Evolutionary conservation across 179 eudicot genomes (phyloP).

Genomic region (Dionaea muscipula): DNA sequence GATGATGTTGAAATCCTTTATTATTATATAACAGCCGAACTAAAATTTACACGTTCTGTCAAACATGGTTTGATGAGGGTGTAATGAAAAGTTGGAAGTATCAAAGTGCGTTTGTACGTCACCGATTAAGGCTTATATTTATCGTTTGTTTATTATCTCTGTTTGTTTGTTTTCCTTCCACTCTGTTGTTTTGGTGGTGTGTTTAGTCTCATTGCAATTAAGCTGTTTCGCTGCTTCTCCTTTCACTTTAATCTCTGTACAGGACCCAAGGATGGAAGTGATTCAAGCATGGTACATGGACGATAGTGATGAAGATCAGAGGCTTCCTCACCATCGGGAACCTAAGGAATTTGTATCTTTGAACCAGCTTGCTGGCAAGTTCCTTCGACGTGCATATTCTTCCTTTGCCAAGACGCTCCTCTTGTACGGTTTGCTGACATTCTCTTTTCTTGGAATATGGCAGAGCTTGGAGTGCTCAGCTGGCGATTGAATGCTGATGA

Average conservation of each 20-base stretch:
- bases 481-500: conserved; percentile 91
- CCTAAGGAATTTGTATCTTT: conserved; percentile 79
- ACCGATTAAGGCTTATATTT: too few species aligned
- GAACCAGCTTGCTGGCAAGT: conserved; percentile 56
- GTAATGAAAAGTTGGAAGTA: too few species aligned
- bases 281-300: conserved; percentile 98
- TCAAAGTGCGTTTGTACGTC: too few species aligned
- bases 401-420: background rate
- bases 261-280: conserved; percentile 41
- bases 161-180: too few species aligned
- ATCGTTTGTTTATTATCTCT: too few species aligned
- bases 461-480: conserved; percentile 91
- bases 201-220: too few species aligned
- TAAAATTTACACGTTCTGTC: too few species aligned
- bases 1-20: too few species aligned
- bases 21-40: too few species aligned
- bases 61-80: too few species aligned
- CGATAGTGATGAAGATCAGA: conserved; percentile 78
- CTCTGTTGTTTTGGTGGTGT: too few species aligned
- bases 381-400: background rate
- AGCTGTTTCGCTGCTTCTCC: too few species aligned
- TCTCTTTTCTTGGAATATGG: conserved; percentile 2
- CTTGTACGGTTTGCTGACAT: background rate
- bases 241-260: background rate
- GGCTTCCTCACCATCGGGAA: conserved; percentile 85